Conservation (phyloP, 768 basidiomycete genomes). For the Hericium coralloides region DNA sequence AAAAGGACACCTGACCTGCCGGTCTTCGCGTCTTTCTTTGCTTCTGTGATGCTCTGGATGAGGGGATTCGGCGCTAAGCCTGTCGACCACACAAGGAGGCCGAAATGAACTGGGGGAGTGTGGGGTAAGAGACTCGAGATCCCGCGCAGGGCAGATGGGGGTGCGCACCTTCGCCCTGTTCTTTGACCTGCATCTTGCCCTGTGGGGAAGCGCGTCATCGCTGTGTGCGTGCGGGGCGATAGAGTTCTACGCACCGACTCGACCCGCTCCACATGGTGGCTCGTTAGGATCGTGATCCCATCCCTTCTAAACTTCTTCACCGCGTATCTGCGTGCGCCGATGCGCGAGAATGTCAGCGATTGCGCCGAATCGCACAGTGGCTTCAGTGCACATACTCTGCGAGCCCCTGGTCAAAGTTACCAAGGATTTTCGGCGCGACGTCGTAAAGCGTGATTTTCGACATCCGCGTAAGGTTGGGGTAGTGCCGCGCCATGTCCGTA, state of each 20-base stretch:
- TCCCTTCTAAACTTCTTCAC: constrained; percentile 65
- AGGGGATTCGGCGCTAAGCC: constrained; percentile 80
- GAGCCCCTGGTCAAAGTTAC: constrained; percentile 61
- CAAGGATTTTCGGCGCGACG: constrained; percentile 69
- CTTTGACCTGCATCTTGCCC: constrained; percentile 62
- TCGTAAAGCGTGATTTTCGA: constrained; percentile 76
- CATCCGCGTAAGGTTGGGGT: constrained; percentile 52
- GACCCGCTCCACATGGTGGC: constrained; percentile 65
- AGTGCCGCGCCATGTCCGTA: constrained; percentile 52
- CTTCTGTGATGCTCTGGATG: constrained; percentile 46
- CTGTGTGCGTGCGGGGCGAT: neutral
- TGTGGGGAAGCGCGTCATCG: constrained; percentile 19
- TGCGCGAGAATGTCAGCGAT: constrained; percentile 1
- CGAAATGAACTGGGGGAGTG: constrained; percentile 53
- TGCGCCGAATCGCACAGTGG: constrained; percentile 9
- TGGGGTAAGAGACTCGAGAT: neutral
- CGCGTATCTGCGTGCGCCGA: constrained; percentile 39
- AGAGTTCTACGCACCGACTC: constrained; percentile 34
- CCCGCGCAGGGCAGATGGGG: neutral
- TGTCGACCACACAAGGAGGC: constrained; percentile 83
- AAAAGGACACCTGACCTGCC: constrained; percentile 30
- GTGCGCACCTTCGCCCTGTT: constrained; percentile 55
- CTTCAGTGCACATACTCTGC: constrained; percentile 31
- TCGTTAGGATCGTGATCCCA: constrained; percentile 63
- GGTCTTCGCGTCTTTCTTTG: constrained; percentile 54